These are phyloP conservation scores for Nigrograna mackinnonii DNA, from an alignment of 2,329 filamentous ascomycete genomes.

Conservation along the genomic window DNA sequence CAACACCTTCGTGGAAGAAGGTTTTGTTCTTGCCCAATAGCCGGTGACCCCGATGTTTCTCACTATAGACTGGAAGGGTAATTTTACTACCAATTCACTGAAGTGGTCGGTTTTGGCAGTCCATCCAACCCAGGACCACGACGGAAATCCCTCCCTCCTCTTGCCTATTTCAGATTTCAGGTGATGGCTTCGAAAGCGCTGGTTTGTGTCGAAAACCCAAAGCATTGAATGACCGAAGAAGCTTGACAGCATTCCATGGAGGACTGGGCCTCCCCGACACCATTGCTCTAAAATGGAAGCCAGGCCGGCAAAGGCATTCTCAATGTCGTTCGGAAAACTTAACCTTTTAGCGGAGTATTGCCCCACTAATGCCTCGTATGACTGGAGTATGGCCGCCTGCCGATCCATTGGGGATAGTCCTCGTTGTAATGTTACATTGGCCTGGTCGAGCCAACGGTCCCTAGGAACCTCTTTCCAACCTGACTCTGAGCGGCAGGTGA, in stretches of 20 bases:
- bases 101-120: not conserved
- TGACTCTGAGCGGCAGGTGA: not conserved
- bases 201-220: not conserved
- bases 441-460: not conserved
- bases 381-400: not conserved
- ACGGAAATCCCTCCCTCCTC: slow-evolving; percentile 1
- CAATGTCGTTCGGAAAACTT: not conserved
- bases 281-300: slow-evolving; percentile 1
- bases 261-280: not conserved
- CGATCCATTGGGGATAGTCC: not conserved
- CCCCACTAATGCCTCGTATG: not conserved
- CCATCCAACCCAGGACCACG: slow-evolving; percentile 3
- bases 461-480: not conserved
- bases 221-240: not conserved
- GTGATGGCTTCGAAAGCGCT: not conserved
- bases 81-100: not conserved
- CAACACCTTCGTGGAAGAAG: not conserved
- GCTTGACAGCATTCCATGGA: not conserved
- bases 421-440: not conserved
- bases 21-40: not conserved
- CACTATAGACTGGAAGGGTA: not conserved
- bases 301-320: not conserved
- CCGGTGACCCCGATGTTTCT: not conserved
- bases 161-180: not conserved
- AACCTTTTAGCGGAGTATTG: not conserved